Conservation (phyloP, 495 filamentous ascomycete genomes). For the Choiromyces venosus region DNA sequence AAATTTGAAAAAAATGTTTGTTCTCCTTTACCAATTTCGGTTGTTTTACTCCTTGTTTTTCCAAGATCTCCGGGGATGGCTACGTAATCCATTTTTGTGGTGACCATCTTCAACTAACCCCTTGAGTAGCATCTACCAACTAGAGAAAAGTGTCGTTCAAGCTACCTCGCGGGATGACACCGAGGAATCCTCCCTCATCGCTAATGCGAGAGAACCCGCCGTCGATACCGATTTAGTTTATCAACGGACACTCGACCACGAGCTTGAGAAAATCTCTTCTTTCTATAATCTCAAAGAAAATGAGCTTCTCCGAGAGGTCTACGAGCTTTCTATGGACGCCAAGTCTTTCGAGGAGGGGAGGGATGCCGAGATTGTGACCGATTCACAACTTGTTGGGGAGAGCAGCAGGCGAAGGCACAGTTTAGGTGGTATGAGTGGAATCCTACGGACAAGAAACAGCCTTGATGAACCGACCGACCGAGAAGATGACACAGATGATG, state of each 20-base stretch:
- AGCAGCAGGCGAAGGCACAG: slow-evolving; percentile 26
- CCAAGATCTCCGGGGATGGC: neutral
- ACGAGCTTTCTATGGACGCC: slow-evolving; percentile 69
- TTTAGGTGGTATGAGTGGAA: slow-evolving; percentile 20
- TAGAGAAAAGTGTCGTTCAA: slow-evolving; percentile 72
- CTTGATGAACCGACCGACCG: slow-evolving; percentile 59
- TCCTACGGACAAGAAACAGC: slow-evolving; percentile 19
- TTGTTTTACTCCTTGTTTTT: neutral
- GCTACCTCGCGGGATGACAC: slow-evolving; percentile 54
- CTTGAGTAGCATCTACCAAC: slow-evolving; percentile 72
- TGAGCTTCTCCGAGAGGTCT: slow-evolving; percentile 75
- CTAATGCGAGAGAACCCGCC: slow-evolving; percentile 43
- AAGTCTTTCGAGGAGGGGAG: slow-evolving; percentile 62
- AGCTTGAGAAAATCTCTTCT: slow-evolving; percentile 85
- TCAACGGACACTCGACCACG: slow-evolving; percentile 70
- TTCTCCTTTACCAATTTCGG: slow-evolving; percentile 21
- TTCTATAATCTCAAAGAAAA: slow-evolving; percentile 85
- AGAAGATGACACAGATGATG: slow-evolving; percentile 48
- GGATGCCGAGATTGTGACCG: slow-evolving; percentile 47
- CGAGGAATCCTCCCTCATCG: slow-evolving; percentile 79
- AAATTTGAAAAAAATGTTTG: slow-evolving; percentile 96
- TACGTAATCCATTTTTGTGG: no score
- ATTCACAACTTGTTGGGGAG: slow-evolving; percentile 24
- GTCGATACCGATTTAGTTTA: slow-evolving; percentile 74
- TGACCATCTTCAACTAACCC: slow-evolving; percentile 18